Percentiles rank a stretch among this genome's conserved stretches.
These are phyloP conservation scores for Naganishia randhawae DNA, from an alignment of 768 basidiomycete species.

Conservation along the genomic window DNA sequence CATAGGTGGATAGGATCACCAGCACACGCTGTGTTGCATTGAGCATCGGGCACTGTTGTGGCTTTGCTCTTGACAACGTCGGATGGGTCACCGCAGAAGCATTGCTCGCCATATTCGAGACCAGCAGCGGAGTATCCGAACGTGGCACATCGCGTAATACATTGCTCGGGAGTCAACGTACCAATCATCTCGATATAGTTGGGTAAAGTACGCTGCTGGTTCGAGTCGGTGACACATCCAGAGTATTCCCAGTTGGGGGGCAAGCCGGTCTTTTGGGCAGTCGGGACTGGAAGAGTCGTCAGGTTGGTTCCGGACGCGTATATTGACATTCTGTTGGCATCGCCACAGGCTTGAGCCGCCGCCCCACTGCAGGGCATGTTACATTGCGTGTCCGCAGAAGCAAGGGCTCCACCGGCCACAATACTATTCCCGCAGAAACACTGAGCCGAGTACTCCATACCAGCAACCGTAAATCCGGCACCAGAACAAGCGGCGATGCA, in stretches of 20 bases:
- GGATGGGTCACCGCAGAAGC: neutral
- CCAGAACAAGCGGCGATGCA: conserved; percentile 54
- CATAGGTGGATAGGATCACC: conserved; percentile 56
- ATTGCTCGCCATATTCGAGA: conserved; percentile 59
- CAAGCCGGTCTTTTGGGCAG: conserved; percentile 58
- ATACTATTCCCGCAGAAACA: conserved; percentile 45
- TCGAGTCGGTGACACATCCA: conserved; percentile 57
- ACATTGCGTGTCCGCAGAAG: conserved; percentile 31
- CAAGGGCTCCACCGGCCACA: conserved; percentile 34
- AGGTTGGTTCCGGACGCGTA: conserved; percentile 55
- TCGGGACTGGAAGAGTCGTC: conserved; percentile 58
- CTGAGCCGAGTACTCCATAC: conserved; percentile 38
- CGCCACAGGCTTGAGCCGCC: conserved; percentile 57
- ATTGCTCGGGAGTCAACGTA: conserved; percentile 57
- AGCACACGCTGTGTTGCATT: conserved; percentile 60
- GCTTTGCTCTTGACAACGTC: conserved; percentile 51
- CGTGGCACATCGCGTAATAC: conserved; percentile 64
- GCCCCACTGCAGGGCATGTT: conserved; percentile 43
- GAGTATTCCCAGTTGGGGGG: conserved; percentile 65
- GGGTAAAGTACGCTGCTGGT: conserved; percentile 55
- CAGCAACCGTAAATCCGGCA: conserved; percentile 33
- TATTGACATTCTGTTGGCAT: conserved; percentile 66
- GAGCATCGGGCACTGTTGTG: neutral
- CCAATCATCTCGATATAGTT: neutral
- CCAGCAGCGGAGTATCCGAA: conserved; percentile 72